Evolutionary conservation across 495 filamentous ascomycete genomes (phyloP), one percentile per base, ranked within the genome.

Genomic region (Neurospora sp.): DNA sequence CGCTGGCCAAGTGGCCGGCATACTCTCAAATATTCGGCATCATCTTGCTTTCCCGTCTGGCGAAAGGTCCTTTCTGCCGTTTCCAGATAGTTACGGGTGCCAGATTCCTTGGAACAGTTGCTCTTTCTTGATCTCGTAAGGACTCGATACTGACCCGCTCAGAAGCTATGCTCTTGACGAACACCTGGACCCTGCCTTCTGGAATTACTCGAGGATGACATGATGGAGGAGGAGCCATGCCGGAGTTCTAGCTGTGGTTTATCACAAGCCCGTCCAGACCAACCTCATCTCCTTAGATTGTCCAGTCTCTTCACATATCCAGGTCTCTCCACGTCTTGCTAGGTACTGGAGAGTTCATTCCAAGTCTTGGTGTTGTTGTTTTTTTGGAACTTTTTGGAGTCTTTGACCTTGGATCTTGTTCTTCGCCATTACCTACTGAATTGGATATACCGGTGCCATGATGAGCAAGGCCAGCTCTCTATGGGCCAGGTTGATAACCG

Each of bases 391-490:
- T 35, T 35, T 35, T 66, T 66, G 27, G 54, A 35, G 27, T 18
- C 27, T 59, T 59, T 42, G 44, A 48, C 8, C 48, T 14, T 14
- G 54, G 14, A 35, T 66, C 54, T 66, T 66, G 12, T 66, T 66
- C 27, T 66, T 35, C 27, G 9, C 14, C 54, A 18, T 35, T 18
- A 66, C 7, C 7, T 66, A 35, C 14, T 6, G 54, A 35, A 66
- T 66, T 66, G 27, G 27, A 66, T 37, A 31, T 18, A 66, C 6
- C 27, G 12, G 27, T 35, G 27, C 27, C 27, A 35, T 7, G 5
- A 77, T 77, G 72, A 39, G 40, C 48, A 59, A 71, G 39, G 69
- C 59, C 39, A 4, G 39, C 14, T 39, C 42, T 27, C 48, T 23
- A 6, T 73, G 8, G 18, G 35, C 71, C 23, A 42, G 37, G 41